phyloP scores from a whole-genome alignment of 768 basidiomycete species.

The Lactarius akahatsu region DNA sequence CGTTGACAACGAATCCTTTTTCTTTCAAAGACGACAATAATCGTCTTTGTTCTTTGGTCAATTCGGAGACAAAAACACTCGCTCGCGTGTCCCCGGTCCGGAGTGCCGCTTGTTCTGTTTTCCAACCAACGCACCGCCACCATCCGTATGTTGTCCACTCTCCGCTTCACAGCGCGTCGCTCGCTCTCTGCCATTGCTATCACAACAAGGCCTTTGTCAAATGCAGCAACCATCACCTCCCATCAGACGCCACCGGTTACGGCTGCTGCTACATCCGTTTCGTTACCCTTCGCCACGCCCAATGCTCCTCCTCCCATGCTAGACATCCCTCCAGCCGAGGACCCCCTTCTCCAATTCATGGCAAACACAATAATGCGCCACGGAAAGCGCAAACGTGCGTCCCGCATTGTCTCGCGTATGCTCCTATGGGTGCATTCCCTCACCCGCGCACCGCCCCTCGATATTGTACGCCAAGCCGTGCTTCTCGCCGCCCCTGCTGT shows the following conservation, averaged over 20 bases:
- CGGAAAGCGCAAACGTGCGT: slow-evolving; percentile 64
- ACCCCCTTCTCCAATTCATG: slow-evolving; percentile 71
- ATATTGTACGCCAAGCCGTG: slow-evolving; percentile 75
- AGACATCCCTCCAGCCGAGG: slow-evolving; percentile 69
- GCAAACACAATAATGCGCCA: slow-evolving; percentile 59
- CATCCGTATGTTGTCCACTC: slow-evolving; percentile 17
- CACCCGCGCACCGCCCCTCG: slow-evolving; percentile 76
- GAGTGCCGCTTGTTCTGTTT: neutral
- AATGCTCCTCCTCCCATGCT: slow-evolving; percentile 25
- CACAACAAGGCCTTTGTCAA: slow-evolving; percentile 21
- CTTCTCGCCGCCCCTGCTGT: slow-evolving; percentile 69
- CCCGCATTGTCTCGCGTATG: slow-evolving; percentile 54
- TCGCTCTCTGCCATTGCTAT: slow-evolving; percentile 11
- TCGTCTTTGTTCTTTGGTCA: slow-evolving; percentile 17
- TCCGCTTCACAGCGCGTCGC: slow-evolving; percentile 15
- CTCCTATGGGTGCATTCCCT: slow-evolving; percentile 71
- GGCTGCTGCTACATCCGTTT: neutral
- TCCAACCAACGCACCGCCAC: no score
- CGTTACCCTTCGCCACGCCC: neutral
- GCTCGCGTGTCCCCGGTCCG: neutral
- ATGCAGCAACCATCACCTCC: slow-evolving; percentile 7
- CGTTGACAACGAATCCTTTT: neutral
- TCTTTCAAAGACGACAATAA: slow-evolving; percentile 14
- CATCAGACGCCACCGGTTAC: neutral
- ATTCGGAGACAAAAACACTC: neutral